Percentiles rank a stretch among this genome's conserved stretches.
Conservation (phyloP, 148 eudicot species). For the Beta vulgaris region DNA sequence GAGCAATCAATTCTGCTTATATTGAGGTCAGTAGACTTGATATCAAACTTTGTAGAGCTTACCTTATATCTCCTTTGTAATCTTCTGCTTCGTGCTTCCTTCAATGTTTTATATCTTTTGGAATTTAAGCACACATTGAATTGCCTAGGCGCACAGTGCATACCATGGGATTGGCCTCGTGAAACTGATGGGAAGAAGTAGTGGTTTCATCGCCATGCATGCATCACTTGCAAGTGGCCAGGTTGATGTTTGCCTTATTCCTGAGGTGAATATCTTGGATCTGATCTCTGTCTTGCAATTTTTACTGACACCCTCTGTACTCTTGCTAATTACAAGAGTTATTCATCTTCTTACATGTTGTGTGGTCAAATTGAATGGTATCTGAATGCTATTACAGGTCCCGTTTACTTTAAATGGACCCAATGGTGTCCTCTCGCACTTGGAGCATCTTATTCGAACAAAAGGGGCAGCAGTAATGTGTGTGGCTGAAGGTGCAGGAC, state of each 20-base stretch:
- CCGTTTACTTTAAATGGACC: slow-evolving; percentile 45
- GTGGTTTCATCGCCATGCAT: slow-evolving; percentile 54
- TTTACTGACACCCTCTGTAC: not conserved
- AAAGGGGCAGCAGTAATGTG: slow-evolving; percentile 51
- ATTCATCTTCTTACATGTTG: not conserved
- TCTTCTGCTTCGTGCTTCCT: not conserved
- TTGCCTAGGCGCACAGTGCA: slow-evolving; percentile 47
- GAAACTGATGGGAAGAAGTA: slow-evolving; percentile 59
- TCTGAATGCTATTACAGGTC: slow-evolving; percentile 28
- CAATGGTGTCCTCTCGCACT: slow-evolving; percentile 40
- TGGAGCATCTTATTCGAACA: slow-evolving; percentile 44
- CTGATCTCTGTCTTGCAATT: not conserved
- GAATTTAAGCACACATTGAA: not conserved
- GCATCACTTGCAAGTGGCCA: slow-evolving; percentile 60
- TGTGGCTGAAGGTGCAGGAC: slow-evolving; percentile 57
- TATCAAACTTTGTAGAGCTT: not conserved
- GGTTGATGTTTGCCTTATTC: slow-evolving; percentile 48
- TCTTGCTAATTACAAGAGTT: not conserved
- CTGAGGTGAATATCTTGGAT: slow-evolving; percentile 35
- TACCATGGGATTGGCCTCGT: slow-evolving; percentile 54
- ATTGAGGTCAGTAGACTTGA: slow-evolving; percentile 33
- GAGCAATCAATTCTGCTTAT: slow-evolving; percentile 50
- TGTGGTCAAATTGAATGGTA: slow-evolving; percentile 8
- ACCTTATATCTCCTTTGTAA: not conserved
- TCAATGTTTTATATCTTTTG: not conserved